Base-by-base conservation (phyloP, 768 basidiomycete genomes). In the Scleroderma bovista region DNA sequence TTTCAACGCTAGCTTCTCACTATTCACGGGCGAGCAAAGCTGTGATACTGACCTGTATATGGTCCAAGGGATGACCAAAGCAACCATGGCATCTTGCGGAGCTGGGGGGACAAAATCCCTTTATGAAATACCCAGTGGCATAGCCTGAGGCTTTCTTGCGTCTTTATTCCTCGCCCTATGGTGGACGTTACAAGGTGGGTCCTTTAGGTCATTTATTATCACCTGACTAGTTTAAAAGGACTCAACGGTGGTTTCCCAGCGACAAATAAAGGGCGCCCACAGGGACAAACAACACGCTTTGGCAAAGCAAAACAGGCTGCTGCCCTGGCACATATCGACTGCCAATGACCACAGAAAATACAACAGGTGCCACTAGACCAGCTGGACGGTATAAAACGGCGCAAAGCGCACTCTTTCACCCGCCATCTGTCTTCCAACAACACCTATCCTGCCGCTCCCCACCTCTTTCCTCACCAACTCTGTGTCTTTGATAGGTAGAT, bases 251-350 rank as follows among this genome's bases (percentile, higher is more conserved):
- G 52, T 58, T 66, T 62, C 54, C 52, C 57, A 61, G 58, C 57
- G 48, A 62, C 62, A 58, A 70, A 69, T 54, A 62, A 66, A 61
- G 51, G 47, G 69, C 70, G 58, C 71, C 73, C 71, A 73, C 72
- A 73, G 67, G 71, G 68, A 70, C 73, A 73, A 73, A 74, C 73
- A 73, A 73, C 46, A 63, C 58, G 62, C 41, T 43, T 43, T 43
- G 41, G 41, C 41, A 43, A 43, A 23, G 41, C 22, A 9, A 24
- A 24, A 29, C 41, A 23, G 23, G 12, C 41, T 41, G 31, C 47
- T 40, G n/a, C 24, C 44, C 47, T 49, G 56, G 52, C 57, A 63
- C 55, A 63, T 58, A 66, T 62, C 57, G 59, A 67, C 69, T 58
- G 51, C 47, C 38, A 61, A 68, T 69, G 65, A 59, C 61, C 44